Conservation (phyloP, 169 alveolate genomes). For the Plasmodium yoelii region DNA sequence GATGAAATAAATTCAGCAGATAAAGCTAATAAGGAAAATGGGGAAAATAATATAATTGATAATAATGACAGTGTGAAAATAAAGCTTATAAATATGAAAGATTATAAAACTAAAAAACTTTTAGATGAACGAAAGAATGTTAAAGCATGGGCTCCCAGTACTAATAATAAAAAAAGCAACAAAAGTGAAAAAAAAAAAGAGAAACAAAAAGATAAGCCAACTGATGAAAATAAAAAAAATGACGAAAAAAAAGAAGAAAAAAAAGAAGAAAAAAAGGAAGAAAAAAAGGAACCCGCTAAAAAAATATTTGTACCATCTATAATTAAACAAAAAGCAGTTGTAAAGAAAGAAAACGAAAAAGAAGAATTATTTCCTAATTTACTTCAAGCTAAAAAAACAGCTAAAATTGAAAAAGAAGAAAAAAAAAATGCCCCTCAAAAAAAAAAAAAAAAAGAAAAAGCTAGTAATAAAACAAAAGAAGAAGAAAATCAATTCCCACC, state of each 20-base stretch:
- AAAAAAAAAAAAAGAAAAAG: constrained; percentile 62
- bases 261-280: background rate
- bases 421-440: constrained; percentile 49
- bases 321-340: constrained; percentile 12
- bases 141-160: constrained; percentile 51
- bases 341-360: constrained; percentile 15
- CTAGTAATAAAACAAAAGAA: constrained; percentile 19
- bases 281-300: constrained; percentile 14
- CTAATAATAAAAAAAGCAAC: constrained; percentile 17
- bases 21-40: constrained; percentile 19
- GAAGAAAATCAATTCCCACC: constrained; percentile 46
- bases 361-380: constrained; percentile 67
- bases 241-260: constrained; percentile 10
- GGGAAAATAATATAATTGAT: constrained; percentile 14
- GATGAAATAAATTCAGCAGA: background rate
- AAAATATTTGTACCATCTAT: constrained; percentile 42
- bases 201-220: background rate
- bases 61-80: constrained; percentile 49
- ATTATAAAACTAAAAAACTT: constrained; percentile 68
- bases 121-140: constrained; percentile 72
- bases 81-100: constrained; percentile 59
- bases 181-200: constrained; percentile 27
- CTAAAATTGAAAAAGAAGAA: constrained; percentile 56
- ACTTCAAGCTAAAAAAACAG: constrained; percentile 45
- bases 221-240: background rate